phyloP scores from a whole-genome alignment of 1,139 yeast species.

The Pichia sp. region DNA sequence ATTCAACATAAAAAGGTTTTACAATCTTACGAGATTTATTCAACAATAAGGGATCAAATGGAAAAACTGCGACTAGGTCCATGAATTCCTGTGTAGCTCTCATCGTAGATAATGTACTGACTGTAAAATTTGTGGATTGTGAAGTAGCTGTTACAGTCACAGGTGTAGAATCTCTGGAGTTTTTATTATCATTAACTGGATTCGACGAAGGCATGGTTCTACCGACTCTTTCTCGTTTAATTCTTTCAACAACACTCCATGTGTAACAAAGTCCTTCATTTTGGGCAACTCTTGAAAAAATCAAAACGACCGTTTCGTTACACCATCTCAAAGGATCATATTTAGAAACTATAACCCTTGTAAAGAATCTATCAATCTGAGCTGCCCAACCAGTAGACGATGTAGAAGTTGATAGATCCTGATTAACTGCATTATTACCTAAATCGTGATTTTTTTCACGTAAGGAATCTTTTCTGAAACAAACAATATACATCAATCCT shows the following conservation, averaged over 20 bases:
- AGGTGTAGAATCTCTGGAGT: neutral
- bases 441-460: slow-evolving; percentile 21
- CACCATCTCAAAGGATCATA: slow-evolving; percentile 93
- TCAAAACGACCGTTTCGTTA: slow-evolving; percentile 86
- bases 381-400: slow-evolving; percentile 58
- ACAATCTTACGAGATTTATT: slow-evolving; percentile 50
- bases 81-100: slow-evolving; percentile 58
- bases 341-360: slow-evolving; percentile 74
- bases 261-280: slow-evolving; percentile 88
- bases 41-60: slow-evolving; percentile 85
- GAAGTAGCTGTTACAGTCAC: slow-evolving; percentile 3
- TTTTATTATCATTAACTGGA: slow-evolving; percentile 15
- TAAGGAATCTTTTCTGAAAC: slow-evolving; percentile 69
- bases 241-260: slow-evolving; percentile 86
- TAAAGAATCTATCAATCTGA: slow-evolving; percentile 76
- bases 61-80: slow-evolving; percentile 87
- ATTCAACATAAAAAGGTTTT: slow-evolving; percentile 60
- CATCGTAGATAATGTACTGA: slow-evolving; percentile 10
- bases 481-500: slow-evolving; percentile 82
- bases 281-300: slow-evolving; percentile 90
- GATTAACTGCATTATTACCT: neutral
- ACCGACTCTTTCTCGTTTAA: slow-evolving; percentile 54
- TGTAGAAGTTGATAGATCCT: slow-evolving; percentile 5
- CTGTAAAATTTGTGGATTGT: slow-evolving; percentile 1
- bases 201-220: slow-evolving; percentile 6